phyloP scores from a whole-genome alignment of 805 yeast genomes.

The Deakozyma indianensis region DNA sequence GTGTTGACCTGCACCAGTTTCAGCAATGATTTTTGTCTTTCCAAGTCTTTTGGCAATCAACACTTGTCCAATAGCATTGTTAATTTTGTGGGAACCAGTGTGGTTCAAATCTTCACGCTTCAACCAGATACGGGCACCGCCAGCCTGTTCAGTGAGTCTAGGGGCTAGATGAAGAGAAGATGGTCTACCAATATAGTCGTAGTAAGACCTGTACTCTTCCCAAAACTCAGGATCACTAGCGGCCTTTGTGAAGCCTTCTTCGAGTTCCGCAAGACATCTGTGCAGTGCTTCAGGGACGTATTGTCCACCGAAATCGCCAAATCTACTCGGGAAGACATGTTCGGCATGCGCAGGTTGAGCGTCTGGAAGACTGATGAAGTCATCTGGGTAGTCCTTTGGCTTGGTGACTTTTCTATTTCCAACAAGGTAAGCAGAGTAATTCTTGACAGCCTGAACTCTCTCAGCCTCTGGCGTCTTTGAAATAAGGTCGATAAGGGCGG shows the following conservation, averaged over 20 bases:
- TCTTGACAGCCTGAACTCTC: conserved; percentile 48
- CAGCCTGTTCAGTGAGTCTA: conserved; percentile 74
- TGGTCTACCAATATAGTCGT: conserved; percentile 93
- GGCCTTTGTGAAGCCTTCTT: conserved; percentile 74
- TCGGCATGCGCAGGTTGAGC: conserved; percentile 5
- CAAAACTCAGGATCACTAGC: conserved; percentile 84
- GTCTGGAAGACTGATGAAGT: neutral
- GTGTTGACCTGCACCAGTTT: conserved; percentile 38
- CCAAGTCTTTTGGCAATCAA: conserved; percentile 31
- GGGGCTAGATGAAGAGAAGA: conserved; percentile 85
- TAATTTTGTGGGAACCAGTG: conserved; percentile 34
- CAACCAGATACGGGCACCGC: conserved; percentile 95
- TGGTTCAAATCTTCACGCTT: conserved; percentile 78
- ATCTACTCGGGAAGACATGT: conserved; percentile 60
- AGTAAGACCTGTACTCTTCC: conserved; percentile 76
- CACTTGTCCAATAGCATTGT: conserved; percentile 33
- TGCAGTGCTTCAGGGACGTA: conserved; percentile 95
- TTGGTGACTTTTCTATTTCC: conserved; percentile 29
- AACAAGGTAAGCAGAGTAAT: conserved; percentile 55
- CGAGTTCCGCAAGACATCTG: conserved; percentile 80
- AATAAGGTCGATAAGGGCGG: conserved; percentile 60
- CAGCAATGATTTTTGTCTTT: conserved; percentile 31
- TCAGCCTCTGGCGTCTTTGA: conserved; percentile 39
- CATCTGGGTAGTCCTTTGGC: conserved; percentile 1
- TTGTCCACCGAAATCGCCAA: conserved; percentile 97